phyloP scores from a whole-genome alignment of 768 basidiomycete species.

The Russula compacta region DNA sequence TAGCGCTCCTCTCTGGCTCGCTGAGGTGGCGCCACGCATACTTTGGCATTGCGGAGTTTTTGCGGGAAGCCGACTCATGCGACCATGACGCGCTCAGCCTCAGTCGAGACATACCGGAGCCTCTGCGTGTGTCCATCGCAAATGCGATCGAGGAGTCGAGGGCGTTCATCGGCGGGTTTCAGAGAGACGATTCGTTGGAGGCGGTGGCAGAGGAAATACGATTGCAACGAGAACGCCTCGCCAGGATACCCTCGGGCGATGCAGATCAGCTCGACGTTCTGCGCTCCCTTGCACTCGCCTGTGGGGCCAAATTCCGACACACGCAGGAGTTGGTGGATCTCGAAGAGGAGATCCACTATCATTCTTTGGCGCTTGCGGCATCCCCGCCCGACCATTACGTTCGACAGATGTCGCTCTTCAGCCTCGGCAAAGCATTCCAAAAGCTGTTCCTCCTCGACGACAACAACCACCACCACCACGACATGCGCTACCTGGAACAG shows the following conservation, averaged over 20 bases:
- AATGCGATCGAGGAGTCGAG: background rate
- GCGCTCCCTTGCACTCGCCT: background rate
- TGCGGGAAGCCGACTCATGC: background rate
- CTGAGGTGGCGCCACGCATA: background rate
- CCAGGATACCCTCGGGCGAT: background rate
- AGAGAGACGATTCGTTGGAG: background rate
- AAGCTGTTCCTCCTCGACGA: background rate
- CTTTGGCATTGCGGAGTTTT: conserved; percentile 2
- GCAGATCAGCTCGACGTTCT: background rate
- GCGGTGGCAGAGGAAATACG: background rate
- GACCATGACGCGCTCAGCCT: background rate
- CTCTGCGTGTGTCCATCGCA: background rate
- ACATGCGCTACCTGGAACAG: background rate
- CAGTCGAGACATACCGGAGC: background rate
- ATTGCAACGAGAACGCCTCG: background rate
- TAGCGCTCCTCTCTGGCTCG: background rate
- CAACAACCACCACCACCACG: background rate
- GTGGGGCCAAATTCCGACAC: background rate
- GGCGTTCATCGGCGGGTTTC: background rate
- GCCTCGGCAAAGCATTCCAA: background rate
- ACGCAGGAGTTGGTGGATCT: background rate
- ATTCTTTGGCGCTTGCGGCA: background rate
- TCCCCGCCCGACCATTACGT: background rate
- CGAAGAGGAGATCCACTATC: background rate
- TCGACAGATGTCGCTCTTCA: background rate